A percentile compares a stretch with the other conserved stretches of the same genome.
phyloP scores from a whole-genome alignment of 2,329 filamentous ascomycete species.

The Exophiala alcalophila region DNA sequence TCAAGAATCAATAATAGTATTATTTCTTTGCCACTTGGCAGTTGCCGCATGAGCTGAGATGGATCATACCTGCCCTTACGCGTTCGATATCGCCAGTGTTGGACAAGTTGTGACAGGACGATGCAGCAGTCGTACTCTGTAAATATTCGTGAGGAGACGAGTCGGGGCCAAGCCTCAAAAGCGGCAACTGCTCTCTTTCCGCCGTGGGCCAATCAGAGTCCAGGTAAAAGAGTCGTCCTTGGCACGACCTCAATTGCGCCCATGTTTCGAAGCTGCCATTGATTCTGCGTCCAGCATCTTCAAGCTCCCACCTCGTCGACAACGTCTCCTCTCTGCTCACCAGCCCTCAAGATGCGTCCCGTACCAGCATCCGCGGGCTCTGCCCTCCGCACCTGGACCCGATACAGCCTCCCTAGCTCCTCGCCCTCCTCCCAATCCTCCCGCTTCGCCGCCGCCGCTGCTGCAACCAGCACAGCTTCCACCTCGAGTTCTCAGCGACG shows the following conservation, averaged over 20 bases:
- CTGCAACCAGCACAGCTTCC: slow-evolving; percentile 32
- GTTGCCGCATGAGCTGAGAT: too few species aligned
- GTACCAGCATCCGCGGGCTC: slow-evolving; percentile 67
- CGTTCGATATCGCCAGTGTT: too few species aligned
- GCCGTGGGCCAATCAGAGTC: slow-evolving; percentile 12
- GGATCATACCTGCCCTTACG: too few species aligned
- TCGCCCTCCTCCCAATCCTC: slow-evolving; percentile 30
- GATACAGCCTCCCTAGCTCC: slow-evolving; percentile 43
- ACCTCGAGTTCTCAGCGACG: slow-evolving; percentile 37
- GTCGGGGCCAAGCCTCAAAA: too few species aligned
- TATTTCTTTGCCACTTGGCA: too few species aligned
- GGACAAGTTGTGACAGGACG: too few species aligned
- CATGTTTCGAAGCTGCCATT: slow-evolving; percentile 5
- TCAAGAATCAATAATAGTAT: too few species aligned
- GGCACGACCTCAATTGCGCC: slow-evolving; percentile 8
- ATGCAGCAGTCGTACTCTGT: too few species aligned
- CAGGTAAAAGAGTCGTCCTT: slow-evolving; percentile 5
- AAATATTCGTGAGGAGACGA: too few species aligned
- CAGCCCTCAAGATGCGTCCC: slow-evolving; percentile 58
- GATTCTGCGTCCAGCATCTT: slow-evolving; percentile 9
- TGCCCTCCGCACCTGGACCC: slow-evolving; percentile 60
- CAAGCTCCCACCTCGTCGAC: slow-evolving; percentile 14
- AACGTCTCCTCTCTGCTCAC: slow-evolving; percentile 24
- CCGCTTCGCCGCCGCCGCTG: slow-evolving; percentile 43
- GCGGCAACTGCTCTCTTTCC: neutral